Conservation (phyloP, 2,329 filamentous ascomycete genomes). For the Pseudogymnoascus sp. region DNA sequence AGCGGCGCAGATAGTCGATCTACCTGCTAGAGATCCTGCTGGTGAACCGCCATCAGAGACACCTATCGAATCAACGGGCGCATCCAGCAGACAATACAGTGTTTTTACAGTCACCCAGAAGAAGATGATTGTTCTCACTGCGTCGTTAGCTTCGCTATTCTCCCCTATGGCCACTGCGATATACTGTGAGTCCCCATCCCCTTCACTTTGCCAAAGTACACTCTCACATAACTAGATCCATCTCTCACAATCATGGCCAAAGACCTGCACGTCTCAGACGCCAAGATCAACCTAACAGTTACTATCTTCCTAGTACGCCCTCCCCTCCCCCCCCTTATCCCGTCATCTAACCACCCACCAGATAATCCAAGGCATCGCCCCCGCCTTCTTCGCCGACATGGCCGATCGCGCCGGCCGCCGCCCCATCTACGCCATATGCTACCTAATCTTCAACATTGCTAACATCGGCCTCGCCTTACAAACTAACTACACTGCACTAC, state of each 20-base stretch:
- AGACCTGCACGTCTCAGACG: constrained; percentile 28
- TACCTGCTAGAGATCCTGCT: background rate
- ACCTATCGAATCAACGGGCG: background rate
- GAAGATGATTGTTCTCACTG: constrained; percentile 44
- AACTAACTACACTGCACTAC: constrained; percentile 41
- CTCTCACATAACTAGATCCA: constrained; percentile 35
- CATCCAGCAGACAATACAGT: constrained; percentile 4
- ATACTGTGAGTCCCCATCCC: constrained; percentile 46
- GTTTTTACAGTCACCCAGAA: constrained; percentile 25
- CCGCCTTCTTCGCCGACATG: constrained; percentile 48
- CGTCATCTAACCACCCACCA: constrained; percentile 34
- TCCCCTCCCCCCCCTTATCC: constrained; percentile 32
- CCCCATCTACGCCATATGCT: constrained; percentile 47
- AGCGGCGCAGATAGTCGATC: background rate
- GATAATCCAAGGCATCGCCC: constrained; percentile 53
- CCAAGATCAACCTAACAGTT: constrained; percentile 7
- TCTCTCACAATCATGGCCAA: constrained; percentile 29
- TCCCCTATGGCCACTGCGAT: constrained; percentile 50
- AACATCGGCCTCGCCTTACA: constrained; percentile 48
- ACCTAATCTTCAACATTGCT: constrained; percentile 45
- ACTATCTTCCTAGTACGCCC: background rate
- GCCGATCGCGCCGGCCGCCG: constrained; percentile 48
- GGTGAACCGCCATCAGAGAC: background rate
- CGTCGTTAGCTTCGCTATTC: constrained; percentile 45
- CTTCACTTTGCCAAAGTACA: constrained; percentile 39